phyloP scores from a whole-genome alignment of 805 yeast species.

The Ogataea henricii region DNA sequence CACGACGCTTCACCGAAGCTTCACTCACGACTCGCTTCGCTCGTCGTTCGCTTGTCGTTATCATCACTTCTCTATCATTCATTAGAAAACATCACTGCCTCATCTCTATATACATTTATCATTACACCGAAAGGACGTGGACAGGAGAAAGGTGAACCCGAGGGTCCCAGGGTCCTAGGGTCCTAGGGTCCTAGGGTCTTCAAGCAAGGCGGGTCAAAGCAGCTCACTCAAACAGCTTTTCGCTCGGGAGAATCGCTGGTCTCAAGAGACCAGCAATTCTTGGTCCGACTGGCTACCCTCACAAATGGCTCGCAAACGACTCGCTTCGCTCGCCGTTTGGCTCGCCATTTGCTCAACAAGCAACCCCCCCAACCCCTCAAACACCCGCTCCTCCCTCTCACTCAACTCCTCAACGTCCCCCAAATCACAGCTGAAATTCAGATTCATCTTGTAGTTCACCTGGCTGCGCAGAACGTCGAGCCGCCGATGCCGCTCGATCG shows the following conservation, averaged over 20 bases:
- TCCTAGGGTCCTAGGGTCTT: too few species aligned
- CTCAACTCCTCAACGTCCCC: conserved; percentile 3
- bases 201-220: too few species aligned
- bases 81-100: neutral
- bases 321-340: neutral
- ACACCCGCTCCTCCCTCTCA: conserved; percentile 4
- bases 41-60: neutral
- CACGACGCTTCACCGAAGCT: too few species aligned
- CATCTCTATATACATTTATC: neutral
- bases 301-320: neutral
- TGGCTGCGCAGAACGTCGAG: conserved; percentile 21
- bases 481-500: conserved; percentile 22
- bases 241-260: too few species aligned
- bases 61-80: neutral
- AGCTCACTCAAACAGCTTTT: too few species aligned
- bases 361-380: neutral
- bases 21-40: neutral
- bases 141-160: too few species aligned
- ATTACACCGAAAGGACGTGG: too few species aligned
- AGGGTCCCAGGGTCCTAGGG: too few species aligned
- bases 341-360: neutral
- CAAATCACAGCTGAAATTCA: conserved; percentile 10
- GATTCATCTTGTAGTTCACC: conserved; percentile 17
- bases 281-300: too few species aligned
- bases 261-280: too few species aligned